A percentile compares a stretch with the other conserved stretches of the same genome.
Conservation (phyloP, 805 yeast species). For the Kuraishia hungarica region DNA sequence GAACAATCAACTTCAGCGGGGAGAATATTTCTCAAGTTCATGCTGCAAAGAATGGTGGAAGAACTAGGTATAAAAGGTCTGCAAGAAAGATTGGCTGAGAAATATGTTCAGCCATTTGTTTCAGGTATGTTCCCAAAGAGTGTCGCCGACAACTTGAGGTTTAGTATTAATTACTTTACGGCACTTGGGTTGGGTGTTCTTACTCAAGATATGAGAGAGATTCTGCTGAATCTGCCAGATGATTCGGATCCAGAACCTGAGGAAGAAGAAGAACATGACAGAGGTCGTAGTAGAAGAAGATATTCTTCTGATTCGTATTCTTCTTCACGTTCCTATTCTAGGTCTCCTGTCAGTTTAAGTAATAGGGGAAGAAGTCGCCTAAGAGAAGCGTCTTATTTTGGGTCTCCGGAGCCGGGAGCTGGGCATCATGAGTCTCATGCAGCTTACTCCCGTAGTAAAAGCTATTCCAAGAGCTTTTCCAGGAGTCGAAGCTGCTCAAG, state of each 20-base stretch:
- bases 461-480: neutral
- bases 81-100: conserved; percentile 41
- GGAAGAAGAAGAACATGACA: conserved; percentile 5
- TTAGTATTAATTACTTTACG: conserved; percentile 84
- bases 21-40: conserved; percentile 71
- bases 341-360: conserved; percentile 3
- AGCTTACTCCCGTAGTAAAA: neutral
- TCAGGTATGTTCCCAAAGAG: conserved; percentile 57
- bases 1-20: conserved; percentile 69
- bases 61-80: conserved; percentile 60
- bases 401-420: neutral
- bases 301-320: conserved; percentile 6
- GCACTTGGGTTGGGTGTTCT: conserved; percentile 83
- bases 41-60: conserved; percentile 71
- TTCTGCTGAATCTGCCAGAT: conserved; percentile 14
- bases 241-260: conserved; percentile 12
- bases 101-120: conserved; percentile 37
- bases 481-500: neutral
- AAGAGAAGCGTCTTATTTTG: neutral
- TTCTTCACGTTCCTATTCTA: conserved; percentile 11
- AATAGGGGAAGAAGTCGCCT: neutral
- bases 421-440: neutral
- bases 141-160: conserved; percentile 49
- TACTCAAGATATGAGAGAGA: conserved; percentile 73
- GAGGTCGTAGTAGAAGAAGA: conserved; percentile 1